Evolutionary conservation across 768 basidiomycete species (phyloP).

Genomic region (Udeniomyces megalosporus): DNA sequence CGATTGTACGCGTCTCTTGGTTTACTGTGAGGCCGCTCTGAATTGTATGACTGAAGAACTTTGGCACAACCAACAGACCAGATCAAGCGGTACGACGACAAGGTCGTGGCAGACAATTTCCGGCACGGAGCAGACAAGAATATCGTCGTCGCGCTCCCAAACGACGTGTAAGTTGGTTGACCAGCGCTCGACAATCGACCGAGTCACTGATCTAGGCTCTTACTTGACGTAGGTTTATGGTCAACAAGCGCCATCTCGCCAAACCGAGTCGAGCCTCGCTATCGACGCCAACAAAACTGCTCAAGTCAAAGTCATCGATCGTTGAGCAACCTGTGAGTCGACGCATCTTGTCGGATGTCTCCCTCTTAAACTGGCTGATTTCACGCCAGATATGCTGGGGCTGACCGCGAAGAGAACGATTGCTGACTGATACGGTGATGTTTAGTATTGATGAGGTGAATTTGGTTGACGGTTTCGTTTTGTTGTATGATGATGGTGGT

Average conservation of each 20-base stretch:
- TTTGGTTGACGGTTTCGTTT: too few species aligned
- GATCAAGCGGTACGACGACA: conserved; percentile 50
- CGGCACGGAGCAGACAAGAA: conserved; percentile 93
- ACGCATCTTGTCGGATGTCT: background rate
- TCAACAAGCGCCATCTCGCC: conserved; percentile 84
- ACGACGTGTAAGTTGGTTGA: conserved; percentile 45
- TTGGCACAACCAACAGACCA: conserved; percentile 22
- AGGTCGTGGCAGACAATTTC: conserved; percentile 94
- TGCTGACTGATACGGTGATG: too few species aligned
- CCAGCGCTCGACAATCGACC: background rate
- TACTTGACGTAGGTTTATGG: conserved; percentile 47
- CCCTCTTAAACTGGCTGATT: background rate
- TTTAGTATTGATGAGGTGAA: too few species aligned
- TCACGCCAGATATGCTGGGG: too few species aligned
- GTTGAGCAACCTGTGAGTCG: conserved; percentile 8
- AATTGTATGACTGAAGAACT: background rate
- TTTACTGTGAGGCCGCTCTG: conserved; percentile 30
- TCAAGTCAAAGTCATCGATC: conserved; percentile 11
- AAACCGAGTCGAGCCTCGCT: conserved; percentile 50
- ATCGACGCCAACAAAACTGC: conserved; percentile 5
- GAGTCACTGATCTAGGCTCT: background rate
- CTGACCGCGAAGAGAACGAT: too few species aligned
- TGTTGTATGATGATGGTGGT: too few species aligned
- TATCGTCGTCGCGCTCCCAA: conserved; percentile 88
- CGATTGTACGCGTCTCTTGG: conserved; percentile 35